These are phyloP conservation scores for Escallonia rubra DNA, from an alignment of 129 eudicot genomes.

Conservation along the genomic window DNA sequence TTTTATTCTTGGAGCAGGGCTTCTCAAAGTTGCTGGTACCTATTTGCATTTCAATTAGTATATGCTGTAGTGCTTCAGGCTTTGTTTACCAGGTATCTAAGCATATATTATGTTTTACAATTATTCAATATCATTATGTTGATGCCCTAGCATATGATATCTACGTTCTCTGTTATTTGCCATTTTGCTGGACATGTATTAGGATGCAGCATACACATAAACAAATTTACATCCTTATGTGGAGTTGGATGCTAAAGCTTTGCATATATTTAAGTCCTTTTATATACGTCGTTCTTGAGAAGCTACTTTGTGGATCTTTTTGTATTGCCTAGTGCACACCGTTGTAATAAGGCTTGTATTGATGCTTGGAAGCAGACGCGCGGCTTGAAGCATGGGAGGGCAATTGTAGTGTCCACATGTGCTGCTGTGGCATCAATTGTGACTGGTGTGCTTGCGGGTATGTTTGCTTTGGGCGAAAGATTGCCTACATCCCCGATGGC, in stretches of 20 bases:
- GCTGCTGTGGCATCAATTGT: constrained; percentile 98
- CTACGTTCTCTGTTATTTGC: background rate
- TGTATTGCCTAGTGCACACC: background rate
- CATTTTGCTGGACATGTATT: background rate
- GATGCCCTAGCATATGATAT: background rate
- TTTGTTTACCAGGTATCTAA: constrained; percentile 73
- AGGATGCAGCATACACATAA: too few relatives aligned
- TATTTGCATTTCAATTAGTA: constrained; percentile 68
- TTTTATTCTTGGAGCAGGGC: constrained; percentile 90
- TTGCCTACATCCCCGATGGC: constrained; percentile 83
- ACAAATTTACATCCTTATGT: background rate
- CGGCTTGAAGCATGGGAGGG: constrained; percentile 96
- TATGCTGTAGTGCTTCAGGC: constrained; percentile 90
- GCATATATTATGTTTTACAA: background rate
- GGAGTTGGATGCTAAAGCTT: too few relatives aligned
- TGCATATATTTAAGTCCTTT: background rate
- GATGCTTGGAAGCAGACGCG: constrained; percentile 52
- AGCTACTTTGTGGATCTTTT: background rate
- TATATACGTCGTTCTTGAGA: background rate
- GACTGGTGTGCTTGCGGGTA: constrained; percentile 98
- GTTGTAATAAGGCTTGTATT: background rate
- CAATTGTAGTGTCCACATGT: constrained; percentile 96
- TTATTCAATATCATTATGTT: background rate
- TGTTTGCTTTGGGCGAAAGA: constrained; percentile 93
- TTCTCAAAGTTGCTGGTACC: constrained; percentile 80